phyloP scores from a whole-genome alignment of 2,329 filamentous ascomycete species.

The Epichloe elymi region DNA sequence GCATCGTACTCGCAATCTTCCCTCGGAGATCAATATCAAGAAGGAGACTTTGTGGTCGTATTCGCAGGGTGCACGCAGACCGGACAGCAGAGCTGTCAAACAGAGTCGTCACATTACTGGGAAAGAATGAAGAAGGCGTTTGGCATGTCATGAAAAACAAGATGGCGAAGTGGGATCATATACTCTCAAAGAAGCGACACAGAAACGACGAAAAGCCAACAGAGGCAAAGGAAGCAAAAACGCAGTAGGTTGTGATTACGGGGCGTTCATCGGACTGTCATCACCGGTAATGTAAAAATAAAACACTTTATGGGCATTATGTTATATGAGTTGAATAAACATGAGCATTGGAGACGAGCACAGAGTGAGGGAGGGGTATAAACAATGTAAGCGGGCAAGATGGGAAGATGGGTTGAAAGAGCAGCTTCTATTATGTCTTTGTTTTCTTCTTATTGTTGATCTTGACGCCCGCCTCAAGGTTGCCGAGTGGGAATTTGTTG shows the following conservation, averaged over 20 bases:
- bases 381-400: neutral
- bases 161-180: neutral
- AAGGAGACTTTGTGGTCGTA: slow-evolving; percentile 74
- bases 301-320: slow-evolving; percentile 3
- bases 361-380: neutral
- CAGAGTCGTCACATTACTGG: slow-evolving; percentile 47
- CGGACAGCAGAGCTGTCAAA: slow-evolving; percentile 51
- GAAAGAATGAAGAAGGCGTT: slow-evolving; percentile 33
- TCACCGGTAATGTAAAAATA: neutral
- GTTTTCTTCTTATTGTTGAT: neutral
- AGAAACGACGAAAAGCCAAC: neutral
- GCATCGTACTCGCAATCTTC: slow-evolving; percentile 58
- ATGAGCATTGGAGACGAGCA: neutral
- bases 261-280: slow-evolving; percentile 7
- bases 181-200: neutral
- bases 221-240: neutral
- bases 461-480: neutral
- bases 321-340: slow-evolving; percentile 8
- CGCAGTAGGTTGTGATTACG: slow-evolving; percentile 6
- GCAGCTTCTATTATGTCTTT: neutral
- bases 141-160: slow-evolving; percentile 7
- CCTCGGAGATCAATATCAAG: slow-evolving; percentile 54
- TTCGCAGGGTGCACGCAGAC: slow-evolving; percentile 58
- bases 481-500: neutral
- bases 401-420: neutral